Percentiles rank a stretch among this genome's conserved stretches.
phyloP scores from a whole-genome alignment of 2,329 filamentous ascomycete species.

The Gyromitra esculenta region DNA sequence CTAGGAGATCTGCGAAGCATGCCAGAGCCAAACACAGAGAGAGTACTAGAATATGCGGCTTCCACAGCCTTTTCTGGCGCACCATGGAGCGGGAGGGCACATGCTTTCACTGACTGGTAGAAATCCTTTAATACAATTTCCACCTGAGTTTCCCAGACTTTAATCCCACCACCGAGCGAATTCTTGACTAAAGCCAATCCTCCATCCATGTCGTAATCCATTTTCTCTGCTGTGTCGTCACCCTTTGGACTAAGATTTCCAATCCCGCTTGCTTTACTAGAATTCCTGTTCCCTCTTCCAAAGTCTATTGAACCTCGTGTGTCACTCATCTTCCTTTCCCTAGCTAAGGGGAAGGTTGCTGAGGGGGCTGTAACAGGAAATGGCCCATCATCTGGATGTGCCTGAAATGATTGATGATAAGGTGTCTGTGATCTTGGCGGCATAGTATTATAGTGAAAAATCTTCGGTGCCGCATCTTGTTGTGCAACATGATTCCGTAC shows the following conservation, averaged over 20 bases:
- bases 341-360: slow-evolving; percentile 51
- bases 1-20: slow-evolving; percentile 88
- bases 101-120: slow-evolving; percentile 86
- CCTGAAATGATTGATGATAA: slow-evolving; percentile 48
- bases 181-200: slow-evolving; percentile 73
- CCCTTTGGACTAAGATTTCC: slow-evolving; percentile 53
- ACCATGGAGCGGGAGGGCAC: slow-evolving; percentile 86
- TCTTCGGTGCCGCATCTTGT: slow-evolving; percentile 65
- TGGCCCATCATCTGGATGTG: slow-evolving; percentile 54
- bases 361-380: slow-evolving; percentile 26
- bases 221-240: slow-evolving; percentile 42
- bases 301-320: slow-evolving; percentile 52
- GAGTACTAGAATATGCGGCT: slow-evolving; percentile 65
- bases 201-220: slow-evolving; percentile 54
- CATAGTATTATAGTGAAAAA: slow-evolving; percentile 51
- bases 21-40: slow-evolving; percentile 74
- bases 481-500: slow-evolving; percentile 80
- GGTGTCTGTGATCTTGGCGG: slow-evolving; percentile 55
- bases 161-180: slow-evolving; percentile 77
- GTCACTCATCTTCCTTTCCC: slow-evolving; percentile 46
- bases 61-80: slow-evolving; percentile 62
- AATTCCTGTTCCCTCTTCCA: slow-evolving; percentile 46
- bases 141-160: slow-evolving; percentile 86
- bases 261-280: slow-evolving; percentile 52
- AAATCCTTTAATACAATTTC: slow-evolving; percentile 92